These are phyloP conservation scores for Citeromyces hawaiiensis DNA, from an alignment of 1,139 yeast genomes.

Conservation along the genomic window DNA sequence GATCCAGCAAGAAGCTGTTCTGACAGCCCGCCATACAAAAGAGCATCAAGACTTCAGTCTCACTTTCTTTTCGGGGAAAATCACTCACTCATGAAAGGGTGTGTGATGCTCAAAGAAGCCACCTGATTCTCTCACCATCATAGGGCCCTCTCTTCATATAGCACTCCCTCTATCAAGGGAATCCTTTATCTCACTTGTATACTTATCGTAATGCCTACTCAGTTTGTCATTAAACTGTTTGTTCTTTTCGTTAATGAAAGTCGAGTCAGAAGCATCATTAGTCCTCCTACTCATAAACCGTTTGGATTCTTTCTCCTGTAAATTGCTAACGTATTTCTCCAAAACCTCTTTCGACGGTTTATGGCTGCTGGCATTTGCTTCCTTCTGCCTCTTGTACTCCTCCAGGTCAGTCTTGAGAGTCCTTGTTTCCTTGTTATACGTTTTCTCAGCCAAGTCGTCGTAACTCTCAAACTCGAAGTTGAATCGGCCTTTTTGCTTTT, in stretches of 20 bases:
- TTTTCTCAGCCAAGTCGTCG: conserved; percentile 37
- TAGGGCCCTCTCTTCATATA: conserved; percentile 11
- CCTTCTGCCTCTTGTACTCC: conserved; percentile 6
- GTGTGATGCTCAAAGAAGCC: no score
- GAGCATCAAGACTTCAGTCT: no score
- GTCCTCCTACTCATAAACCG: no score
- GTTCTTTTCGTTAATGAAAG: conserved; percentile 60
- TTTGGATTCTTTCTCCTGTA: conserved; percentile 15
- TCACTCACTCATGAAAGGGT: no score
- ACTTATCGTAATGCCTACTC: conserved; percentile 31
- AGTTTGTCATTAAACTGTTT: conserved; percentile 66
- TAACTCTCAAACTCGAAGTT: conserved; percentile 23
- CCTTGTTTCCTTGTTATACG: conserved; percentile 34
- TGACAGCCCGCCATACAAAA: no score
- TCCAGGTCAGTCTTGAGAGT: no score
- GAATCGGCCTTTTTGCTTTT: conserved; percentile 5
- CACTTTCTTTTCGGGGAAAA: no score
- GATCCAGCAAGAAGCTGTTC: no score
- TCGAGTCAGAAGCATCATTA: conserved; percentile 18
- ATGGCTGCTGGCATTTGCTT: conserved; percentile 10
- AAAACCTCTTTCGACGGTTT: conserved; percentile 25
- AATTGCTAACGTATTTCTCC: conserved; percentile 23
- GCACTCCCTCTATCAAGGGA: conserved; percentile 24
- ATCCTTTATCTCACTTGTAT: conserved; percentile 5
- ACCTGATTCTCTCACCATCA: no score